phyloP scores from a whole-genome alignment of 257 asterid species.

The Prunella vulgaris region DNA sequence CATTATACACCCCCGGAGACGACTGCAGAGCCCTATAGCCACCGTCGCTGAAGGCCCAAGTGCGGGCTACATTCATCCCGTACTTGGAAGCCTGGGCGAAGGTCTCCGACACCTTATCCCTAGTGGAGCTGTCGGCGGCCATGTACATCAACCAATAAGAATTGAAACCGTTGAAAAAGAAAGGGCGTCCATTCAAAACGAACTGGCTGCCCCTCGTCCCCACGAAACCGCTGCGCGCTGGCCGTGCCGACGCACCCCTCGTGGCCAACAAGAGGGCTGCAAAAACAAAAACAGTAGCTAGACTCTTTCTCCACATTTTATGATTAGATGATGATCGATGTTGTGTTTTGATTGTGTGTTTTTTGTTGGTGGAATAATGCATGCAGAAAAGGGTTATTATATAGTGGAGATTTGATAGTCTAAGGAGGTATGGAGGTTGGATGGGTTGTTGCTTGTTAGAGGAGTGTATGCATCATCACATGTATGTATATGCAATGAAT shows the following conservation, averaged over 20 bases:
- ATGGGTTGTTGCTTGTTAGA: slow-evolving; percentile 19
- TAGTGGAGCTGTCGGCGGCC: slow-evolving; percentile 38
- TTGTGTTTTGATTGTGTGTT: background rate
- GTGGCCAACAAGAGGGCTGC: slow-evolving; percentile 15
- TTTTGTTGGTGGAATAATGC: background rate
- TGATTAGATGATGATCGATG: background rate
- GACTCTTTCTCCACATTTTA: slow-evolving; percentile 26
- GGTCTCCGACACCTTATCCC: slow-evolving; percentile 39
- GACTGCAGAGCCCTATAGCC: slow-evolving; percentile 42
- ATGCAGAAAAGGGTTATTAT: slow-evolving; percentile 2
- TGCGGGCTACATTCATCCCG: slow-evolving; percentile 49
- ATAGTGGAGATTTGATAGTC: slow-evolving; percentile 10
- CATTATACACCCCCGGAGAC: slow-evolving; percentile 41
- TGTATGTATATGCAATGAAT: too few species aligned
- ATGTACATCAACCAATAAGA: slow-evolving; percentile 59
- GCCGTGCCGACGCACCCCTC: slow-evolving; percentile 16
- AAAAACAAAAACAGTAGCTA: background rate
- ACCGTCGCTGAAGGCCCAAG: slow-evolving; percentile 71
- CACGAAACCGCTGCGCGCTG: slow-evolving; percentile 17
- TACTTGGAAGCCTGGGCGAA: slow-evolving; percentile 36
- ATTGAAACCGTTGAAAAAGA: slow-evolving; percentile 55
- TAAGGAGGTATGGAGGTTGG: slow-evolving; percentile 17
- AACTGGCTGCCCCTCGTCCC: slow-evolving; percentile 36
- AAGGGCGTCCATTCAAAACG: slow-evolving; percentile 33
- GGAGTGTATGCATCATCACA: background rate